Evolutionary conservation across 345 rosid species (phyloP).

Genomic region (Arabis alpina): DNA sequence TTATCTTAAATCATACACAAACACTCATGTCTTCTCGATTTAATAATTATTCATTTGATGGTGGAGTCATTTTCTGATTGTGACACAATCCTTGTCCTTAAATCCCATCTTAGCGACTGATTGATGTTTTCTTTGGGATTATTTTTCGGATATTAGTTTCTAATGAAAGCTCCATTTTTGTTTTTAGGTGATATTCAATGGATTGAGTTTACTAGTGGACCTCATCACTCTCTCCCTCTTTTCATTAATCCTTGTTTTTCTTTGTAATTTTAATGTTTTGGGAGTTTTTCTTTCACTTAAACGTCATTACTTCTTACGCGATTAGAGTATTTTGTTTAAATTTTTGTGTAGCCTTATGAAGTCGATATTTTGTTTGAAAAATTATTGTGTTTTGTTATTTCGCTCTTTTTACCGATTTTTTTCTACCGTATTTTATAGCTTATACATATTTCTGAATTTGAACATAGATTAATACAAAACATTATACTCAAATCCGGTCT

Average conservation of each 20-base stretch:
- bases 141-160: conserved; percentile 23
- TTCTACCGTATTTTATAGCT: too few relatives aligned
- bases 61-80: conserved; percentile 35
- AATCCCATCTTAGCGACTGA: conserved; percentile 31
- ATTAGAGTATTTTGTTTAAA: not conserved
- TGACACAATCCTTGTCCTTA: conserved; percentile 37
- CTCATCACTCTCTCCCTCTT: not conserved
- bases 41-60: conserved; percentile 11
- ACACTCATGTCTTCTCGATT: conserved; percentile 12
- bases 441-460: too few relatives aligned
- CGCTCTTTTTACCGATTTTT: too few relatives aligned
- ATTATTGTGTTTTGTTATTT: too few relatives aligned
- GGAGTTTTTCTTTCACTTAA: not conserved
- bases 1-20: not conserved
- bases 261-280: conserved; percentile 22
- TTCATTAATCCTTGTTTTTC: conserved; percentile 17
- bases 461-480: too few relatives aligned
- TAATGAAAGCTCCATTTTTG: conserved; percentile 8
- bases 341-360: too few relatives aligned
- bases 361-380: too few relatives aligned
- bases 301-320: not conserved
- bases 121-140: conserved; percentile 15
- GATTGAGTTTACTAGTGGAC: conserved; percentile 26
- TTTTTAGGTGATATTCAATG: not conserved
- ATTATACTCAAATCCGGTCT: too few relatives aligned